Evolutionary conservation across 108 stramenopile genomes (phyloP).

Genomic region (Skeletonema costatum): DNA sequence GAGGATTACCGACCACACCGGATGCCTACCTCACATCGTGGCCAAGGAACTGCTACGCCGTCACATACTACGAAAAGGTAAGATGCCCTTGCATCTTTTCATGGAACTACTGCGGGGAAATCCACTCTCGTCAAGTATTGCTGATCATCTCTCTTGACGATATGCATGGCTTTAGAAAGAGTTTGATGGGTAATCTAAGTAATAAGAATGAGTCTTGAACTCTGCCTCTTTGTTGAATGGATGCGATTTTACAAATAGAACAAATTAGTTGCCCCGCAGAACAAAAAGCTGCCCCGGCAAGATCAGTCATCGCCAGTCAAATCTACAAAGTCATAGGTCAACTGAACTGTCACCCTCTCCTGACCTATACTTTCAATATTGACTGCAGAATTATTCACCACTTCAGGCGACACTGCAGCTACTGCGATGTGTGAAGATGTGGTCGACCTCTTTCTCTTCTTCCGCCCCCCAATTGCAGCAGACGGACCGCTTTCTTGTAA

Average conservation of each 20-base stretch:
- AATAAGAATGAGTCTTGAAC: background rate
- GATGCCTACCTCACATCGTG: constrained; percentile 15
- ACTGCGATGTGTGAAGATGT: background rate
- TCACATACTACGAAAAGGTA: constrained; percentile 25
- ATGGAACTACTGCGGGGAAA: constrained; percentile 37
- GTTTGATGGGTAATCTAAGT: constrained; percentile 15
- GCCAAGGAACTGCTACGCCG: constrained; percentile 21
- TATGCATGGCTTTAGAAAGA: constrained; percentile 23
- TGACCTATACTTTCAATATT: background rate
- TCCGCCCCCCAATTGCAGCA: background rate
- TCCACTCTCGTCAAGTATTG: constrained; percentile 28
- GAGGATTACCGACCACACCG: constrained; percentile 24
- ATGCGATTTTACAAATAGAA: no score
- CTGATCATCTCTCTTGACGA: constrained; percentile 30
- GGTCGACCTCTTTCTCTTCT: background rate
- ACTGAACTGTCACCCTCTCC: background rate
- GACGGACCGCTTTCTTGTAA: background rate
- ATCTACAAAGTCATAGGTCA: background rate
- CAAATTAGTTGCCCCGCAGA: no score
- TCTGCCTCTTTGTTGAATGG: no score
- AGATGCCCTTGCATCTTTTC: constrained; percentile 42
- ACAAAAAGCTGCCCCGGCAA: no score
- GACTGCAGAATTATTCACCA: no score
- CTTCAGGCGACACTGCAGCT: no score
- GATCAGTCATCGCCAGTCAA: background rate